Percentiles rank a stretch among this genome's conserved stretches.
Conservation (phyloP, 441 rosid genomes). For the Croton laevigatus region DNA sequence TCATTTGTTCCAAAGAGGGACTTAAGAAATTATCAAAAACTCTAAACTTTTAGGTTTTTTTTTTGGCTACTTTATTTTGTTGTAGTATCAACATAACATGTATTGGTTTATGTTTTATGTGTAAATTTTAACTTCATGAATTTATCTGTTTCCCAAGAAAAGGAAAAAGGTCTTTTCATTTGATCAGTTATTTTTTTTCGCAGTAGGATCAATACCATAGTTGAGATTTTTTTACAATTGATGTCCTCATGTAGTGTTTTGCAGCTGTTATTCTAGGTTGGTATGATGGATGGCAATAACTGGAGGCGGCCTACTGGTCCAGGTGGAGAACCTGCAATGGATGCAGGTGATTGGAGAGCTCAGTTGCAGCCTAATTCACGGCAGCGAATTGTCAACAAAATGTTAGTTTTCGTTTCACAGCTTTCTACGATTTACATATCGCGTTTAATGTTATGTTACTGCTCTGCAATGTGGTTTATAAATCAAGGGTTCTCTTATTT, state of each 20-base stretch:
- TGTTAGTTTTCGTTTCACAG: slow-evolving; percentile 40
- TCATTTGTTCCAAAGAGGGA: too few relatives aligned
- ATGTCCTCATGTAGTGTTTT: background rate
- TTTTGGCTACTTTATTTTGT: too few relatives aligned
- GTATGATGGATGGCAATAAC: slow-evolving; percentile 26
- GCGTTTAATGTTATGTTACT: background rate
- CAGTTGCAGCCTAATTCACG: too few relatives aligned
- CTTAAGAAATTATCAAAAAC: too few relatives aligned
- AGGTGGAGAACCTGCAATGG: slow-evolving; percentile 48
- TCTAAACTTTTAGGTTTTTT: too few relatives aligned
- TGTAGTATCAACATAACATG: too few relatives aligned
- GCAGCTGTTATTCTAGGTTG: background rate
- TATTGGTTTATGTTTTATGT: background rate
- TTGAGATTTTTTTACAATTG: background rate
- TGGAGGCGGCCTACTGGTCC: slow-evolving; percentile 28
- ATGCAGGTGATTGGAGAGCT: slow-evolving; percentile 74
- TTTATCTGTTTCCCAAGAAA: too few relatives aligned
- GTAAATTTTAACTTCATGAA: background rate
- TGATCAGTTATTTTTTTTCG: background rate
- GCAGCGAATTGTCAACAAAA: slow-evolving; percentile 68
- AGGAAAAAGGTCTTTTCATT: background rate
- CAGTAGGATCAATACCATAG: background rate
- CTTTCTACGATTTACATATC: background rate
- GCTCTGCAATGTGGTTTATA: background rate
- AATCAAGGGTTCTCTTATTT: slow-evolving; percentile 1